Conservation (phyloP, 2,329 filamentous ascomycete species). For the Orbilia ellipsospora region DNA sequence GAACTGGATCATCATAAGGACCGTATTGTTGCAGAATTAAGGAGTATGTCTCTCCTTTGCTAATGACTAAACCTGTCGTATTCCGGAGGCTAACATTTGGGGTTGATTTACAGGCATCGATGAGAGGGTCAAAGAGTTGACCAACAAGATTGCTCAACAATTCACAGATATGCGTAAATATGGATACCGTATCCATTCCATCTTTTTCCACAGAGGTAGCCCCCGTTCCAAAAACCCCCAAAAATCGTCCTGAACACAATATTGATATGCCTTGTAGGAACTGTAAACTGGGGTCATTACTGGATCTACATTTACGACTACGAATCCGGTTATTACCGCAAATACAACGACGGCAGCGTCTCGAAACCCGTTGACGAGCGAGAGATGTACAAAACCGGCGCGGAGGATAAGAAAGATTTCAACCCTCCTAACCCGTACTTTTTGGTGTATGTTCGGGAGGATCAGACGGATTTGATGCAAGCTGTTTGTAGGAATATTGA, state of each 20-base stretch:
- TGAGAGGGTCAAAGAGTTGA: conserved; percentile 66
- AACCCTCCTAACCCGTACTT: conserved; percentile 81
- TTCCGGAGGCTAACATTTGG: neutral
- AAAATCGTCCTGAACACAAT: neutral
- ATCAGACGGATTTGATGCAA: conserved; percentile 64
- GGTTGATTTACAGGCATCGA: conserved; percentile 59
- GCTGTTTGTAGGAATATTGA: conserved; percentile 57
- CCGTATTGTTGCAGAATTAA: conserved; percentile 65
- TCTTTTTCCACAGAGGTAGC: conserved; percentile 87
- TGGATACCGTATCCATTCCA: conserved; percentile 85
- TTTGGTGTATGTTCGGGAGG: conserved; percentile 81
- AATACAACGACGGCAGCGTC: conserved; percentile 91
- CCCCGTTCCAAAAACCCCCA: neutral
- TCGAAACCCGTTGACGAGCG: conserved; percentile 73
- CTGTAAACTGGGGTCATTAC: conserved; percentile 82
- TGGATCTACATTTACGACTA: conserved; percentile 98
- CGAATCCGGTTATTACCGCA: conserved; percentile 81
- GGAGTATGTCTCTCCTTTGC: conserved; percentile 20
- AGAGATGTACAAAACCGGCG: conserved; percentile 72
- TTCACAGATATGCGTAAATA: conserved; percentile 74
- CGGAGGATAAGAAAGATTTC: conserved; percentile 67
- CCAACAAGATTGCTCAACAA: conserved; percentile 67
- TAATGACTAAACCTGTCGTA: neutral
- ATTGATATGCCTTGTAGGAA: conserved; percentile 60
- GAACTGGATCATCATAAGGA: conserved; percentile 65